Conservation (phyloP, 768 basidiomycete species). For the Asterophora lycoperdoides region DNA sequence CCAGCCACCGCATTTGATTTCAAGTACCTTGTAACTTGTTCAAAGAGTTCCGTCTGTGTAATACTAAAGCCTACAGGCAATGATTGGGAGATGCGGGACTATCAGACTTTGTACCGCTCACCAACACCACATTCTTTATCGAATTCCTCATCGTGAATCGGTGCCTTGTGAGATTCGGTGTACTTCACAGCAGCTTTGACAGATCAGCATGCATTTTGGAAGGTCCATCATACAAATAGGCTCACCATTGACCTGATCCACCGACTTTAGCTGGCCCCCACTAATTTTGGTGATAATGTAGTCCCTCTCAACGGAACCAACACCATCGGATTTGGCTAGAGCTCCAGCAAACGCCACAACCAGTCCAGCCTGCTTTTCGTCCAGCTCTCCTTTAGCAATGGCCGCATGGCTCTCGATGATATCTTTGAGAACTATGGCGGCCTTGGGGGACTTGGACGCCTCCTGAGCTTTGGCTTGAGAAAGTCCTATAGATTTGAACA, state of each 20-base stretch:
- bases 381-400: constrained; percentile 42
- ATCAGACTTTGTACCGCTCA: constrained; percentile 33
- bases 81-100: constrained; percentile 1
- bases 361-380: constrained; percentile 75
- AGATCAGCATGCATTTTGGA: not conserved
- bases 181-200: constrained; percentile 71
- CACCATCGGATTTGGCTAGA: constrained; percentile 46
- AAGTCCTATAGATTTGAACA: constrained; percentile 79
- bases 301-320: constrained; percentile 51
- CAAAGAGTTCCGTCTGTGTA: constrained; percentile 57
- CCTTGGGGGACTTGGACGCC: constrained; percentile 76
- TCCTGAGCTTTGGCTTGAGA: constrained; percentile 75
- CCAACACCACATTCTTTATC: constrained; percentile 84
- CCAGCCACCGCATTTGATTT: constrained; percentile 50
- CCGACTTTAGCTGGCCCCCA: constrained; percentile 67
- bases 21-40: constrained; percentile 54
- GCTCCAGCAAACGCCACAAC: constrained; percentile 63
- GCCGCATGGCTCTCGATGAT: constrained; percentile 59
- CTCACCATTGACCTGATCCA: constrained; percentile 86
- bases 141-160: constrained; percentile 68
- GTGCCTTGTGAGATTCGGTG: constrained; percentile 52
- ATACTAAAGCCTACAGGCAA: constrained; percentile 69
- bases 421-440: constrained; percentile 61
- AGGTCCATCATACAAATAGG: constrained; percentile 1
- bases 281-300: constrained; percentile 67